Evolutionary conservation across 2,329 filamentous ascomycete genomes (phyloP).

Genomic region (Pseudogymnoascus sp.): DNA sequence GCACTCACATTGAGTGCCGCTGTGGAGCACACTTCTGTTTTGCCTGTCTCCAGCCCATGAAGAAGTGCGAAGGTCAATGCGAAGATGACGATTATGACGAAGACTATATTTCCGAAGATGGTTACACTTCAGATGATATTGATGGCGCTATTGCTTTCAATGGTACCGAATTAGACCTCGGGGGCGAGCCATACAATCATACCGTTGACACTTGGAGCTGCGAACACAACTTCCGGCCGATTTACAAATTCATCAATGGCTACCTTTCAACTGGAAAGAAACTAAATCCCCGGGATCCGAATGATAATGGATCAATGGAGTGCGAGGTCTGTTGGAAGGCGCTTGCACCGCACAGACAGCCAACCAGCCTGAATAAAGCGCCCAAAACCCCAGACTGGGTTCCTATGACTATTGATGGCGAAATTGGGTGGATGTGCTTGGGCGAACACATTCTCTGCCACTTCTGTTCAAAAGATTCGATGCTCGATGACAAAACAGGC

Average conservation of each 20-base stretch:
- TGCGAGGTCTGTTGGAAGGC: constrained; percentile 16
- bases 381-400: not conserved
- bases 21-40: constrained; percentile 46
- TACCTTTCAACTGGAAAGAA: not conserved
- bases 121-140: constrained; percentile 24
- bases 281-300: not conserved
- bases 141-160: constrained; percentile 25
- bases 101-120: constrained; percentile 20
- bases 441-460: not conserved
- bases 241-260: not conserved
- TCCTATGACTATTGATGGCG: not conserved
- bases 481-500: not conserved
- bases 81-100: constrained; percentile 22
- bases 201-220: constrained; percentile 16
- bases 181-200: constrained; percentile 22
- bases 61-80: constrained; percentile 13
- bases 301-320: constrained; percentile 2
- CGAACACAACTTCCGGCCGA: constrained; percentile 12
- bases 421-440: not conserved
- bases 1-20: constrained; percentile 39
- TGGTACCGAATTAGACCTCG: constrained; percentile 31
- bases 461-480: not conserved
- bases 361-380: no score
- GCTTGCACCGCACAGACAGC: not conserved
- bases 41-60: constrained; percentile 31